Conservation (phyloP, 1,284 basidiomycete species). For the Ganoderma lucidum region DNA sequence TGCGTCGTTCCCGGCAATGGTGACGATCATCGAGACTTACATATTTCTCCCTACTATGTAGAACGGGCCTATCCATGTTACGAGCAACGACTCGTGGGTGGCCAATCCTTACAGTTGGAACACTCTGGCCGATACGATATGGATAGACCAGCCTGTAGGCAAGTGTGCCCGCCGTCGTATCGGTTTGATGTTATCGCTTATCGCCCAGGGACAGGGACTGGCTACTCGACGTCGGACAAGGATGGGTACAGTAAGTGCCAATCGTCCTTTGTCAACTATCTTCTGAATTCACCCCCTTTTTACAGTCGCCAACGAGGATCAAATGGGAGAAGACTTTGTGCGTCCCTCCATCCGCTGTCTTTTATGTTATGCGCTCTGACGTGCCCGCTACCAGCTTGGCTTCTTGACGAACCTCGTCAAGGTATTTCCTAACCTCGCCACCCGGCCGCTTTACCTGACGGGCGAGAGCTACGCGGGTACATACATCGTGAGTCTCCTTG, state of each 20-base stretch:
- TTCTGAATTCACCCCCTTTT: neutral
- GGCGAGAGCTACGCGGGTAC: constrained; percentile 44
- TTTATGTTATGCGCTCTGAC: neutral
- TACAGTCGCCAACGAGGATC: constrained; percentile 67
- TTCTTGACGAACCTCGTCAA: constrained; percentile 39
- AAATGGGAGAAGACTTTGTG: constrained; percentile 75
- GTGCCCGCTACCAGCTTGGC: constrained; percentile 25
- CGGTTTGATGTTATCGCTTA: neutral
- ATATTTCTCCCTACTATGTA: constrained; percentile 34
- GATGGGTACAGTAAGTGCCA: constrained; percentile 36
- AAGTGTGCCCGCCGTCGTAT: constrained; percentile 1
- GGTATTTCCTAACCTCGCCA: constrained; percentile 40
- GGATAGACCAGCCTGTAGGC: constrained; percentile 74
- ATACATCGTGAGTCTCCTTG: constrained; percentile 45
- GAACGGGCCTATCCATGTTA: constrained; percentile 74
- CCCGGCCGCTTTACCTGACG: constrained; percentile 39
- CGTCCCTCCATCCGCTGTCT: constrained; percentile 32
- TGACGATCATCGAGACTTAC: constrained; percentile 54
- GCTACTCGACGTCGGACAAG: constrained; percentile 72
- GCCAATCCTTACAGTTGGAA: constrained; percentile 68
- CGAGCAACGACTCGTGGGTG: constrained; percentile 55
- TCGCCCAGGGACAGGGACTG: constrained; percentile 53
- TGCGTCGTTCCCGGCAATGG: neutral
- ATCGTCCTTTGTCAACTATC: neutral
- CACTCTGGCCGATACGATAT: constrained; percentile 68